Base-by-base conservation (phyloP, 1,284 basidiomycete species). In the Ustilago cynodontis region DNA sequence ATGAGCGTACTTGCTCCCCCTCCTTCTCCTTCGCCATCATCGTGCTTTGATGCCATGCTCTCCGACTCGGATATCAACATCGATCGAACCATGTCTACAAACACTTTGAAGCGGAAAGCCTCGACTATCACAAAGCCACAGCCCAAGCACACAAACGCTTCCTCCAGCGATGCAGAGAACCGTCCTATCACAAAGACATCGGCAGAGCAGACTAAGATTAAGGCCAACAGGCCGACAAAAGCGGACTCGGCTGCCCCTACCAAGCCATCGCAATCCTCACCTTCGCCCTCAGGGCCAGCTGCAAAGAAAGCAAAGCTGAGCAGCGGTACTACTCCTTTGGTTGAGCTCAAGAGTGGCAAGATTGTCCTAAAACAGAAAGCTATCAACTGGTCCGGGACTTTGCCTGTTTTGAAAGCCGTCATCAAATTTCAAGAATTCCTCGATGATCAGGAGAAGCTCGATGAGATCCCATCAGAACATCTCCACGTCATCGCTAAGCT, bases 291-390 rank as follows among this genome's bases (percentile, higher is more conserved):
- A 14, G 55, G 5, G 11, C 69, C 73, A 16, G 69, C 65, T 22
- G 33, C 65, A 9, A 81, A 81, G 59, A 63, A 67, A 41, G 29
- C 61, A 9, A 78, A 75, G 63, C 57, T 72, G 33, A 61, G 39
- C 37, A 54, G 33, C 54, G 47, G 14, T 24, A 28, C 53, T 22
- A 54, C 79, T 29, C 54, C 76, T 11, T 59, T 86, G 50, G 85
- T 87, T 43, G 73, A 77, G 37, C 79, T 87, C 68, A 86, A 85
- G 67, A 82, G 92, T 83, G 92, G 92, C 35, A 94, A 91, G 83
- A 89, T 93, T 0, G 77, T 90, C 4, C 90, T 94, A 80, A 93
- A 90, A 85, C 94, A 95, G 88, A 94, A 93, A 85, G 87, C 89
- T 2, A 82, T 93, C 47, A 90, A 91, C 0, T 90, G 93, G 63